These are phyloP conservation scores for Urostyla sp. DNA, from an alignment of 73 alveolate species.

Conservation along the genomic window DNA sequence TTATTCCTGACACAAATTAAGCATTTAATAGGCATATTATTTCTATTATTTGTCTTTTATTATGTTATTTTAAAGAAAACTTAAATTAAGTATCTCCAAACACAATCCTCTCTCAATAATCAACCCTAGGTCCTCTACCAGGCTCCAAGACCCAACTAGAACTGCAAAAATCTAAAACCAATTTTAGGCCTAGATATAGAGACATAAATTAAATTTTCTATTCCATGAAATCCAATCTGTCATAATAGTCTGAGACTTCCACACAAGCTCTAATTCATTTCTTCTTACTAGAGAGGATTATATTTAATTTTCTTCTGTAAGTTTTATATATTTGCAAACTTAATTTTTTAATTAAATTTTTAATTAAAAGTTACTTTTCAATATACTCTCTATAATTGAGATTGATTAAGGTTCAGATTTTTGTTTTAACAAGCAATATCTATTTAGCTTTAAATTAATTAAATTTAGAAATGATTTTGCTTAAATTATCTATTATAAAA, in stretches of 20 bases:
- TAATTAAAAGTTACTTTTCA: conserved; percentile 72
- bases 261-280: conserved; percentile 83
- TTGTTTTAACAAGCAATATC: conserved; percentile 70
- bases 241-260: conserved; percentile 77
- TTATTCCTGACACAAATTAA: conserved; percentile 55
- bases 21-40: neutral
- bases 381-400: conserved; percentile 82
- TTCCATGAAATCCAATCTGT: conserved; percentile 81
- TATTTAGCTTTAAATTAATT: conserved; percentile 81
- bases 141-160: conserved; percentile 70
- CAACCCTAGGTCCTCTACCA: too few relatives aligned
- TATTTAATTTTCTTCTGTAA: conserved; percentile 77
- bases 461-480: conserved; percentile 66
- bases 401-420: conserved; percentile 69
- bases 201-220: conserved; percentile 85
- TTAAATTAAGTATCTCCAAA: too few relatives aligned
- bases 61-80: conserved; percentile 16
- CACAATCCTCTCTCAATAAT: too few relatives aligned
- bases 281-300: conserved; percentile 93
- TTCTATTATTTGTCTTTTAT: neutral
- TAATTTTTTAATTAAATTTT: conserved; percentile 15
- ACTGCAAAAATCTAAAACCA: conserved; percentile 88
- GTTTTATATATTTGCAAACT: neutral
- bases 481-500: conserved; percentile 76
- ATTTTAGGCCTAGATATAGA: conserved; percentile 91